Evolutionary conservation across 192 early-diverging fungal species (phyloP).

Genomic region (Entophlyctis helioformis): DNA sequence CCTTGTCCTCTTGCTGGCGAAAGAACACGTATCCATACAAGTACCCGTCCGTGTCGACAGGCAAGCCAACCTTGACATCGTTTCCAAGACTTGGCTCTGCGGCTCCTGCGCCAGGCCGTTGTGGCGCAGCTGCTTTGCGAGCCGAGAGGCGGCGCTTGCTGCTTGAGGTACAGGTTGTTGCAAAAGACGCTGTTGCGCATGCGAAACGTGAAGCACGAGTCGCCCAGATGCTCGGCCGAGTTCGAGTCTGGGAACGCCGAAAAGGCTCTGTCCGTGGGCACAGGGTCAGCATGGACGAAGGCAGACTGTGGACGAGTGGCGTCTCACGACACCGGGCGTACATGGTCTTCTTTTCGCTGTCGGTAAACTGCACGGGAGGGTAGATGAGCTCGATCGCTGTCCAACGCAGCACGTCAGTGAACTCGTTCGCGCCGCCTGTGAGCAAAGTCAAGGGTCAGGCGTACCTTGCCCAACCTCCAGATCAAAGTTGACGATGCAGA

Average conservation of each 20-base stretch:
- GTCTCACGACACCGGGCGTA: too few relatives aligned
- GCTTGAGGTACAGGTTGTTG: slow-evolving; percentile 16
- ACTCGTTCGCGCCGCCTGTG: not conserved
- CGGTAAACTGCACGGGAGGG: slow-evolving; percentile 30
- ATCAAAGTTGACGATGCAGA: slow-evolving; percentile 42
- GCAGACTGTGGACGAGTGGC: too few relatives aligned
- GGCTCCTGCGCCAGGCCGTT: not conserved
- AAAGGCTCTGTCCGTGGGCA: slow-evolving; percentile 20
- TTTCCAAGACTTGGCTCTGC: slow-evolving; percentile 1
- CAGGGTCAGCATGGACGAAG: not conserved
- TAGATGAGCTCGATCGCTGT: slow-evolving; percentile 34
- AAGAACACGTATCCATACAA: slow-evolving; percentile 91
- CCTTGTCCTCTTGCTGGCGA: slow-evolving; percentile 75
- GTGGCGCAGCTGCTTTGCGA: not conserved
- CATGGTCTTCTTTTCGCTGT: slow-evolving; percentile 34
- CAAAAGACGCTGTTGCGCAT: slow-evolving; percentile 28
- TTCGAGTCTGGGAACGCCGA: slow-evolving; percentile 48
- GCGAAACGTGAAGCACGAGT: slow-evolving; percentile 34
- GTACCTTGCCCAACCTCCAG: slow-evolving; percentile 35
- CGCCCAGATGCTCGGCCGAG: slow-evolving; percentile 31
- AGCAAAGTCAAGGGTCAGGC: slow-evolving; percentile 6
- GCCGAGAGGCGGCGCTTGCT: slow-evolving; percentile 6
- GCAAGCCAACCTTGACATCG: slow-evolving; percentile 12
- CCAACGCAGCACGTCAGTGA: not conserved
- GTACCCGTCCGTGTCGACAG: slow-evolving; percentile 35